Conservation (phyloP, 139 green algal species). For the Chlamydomonas sp. region DNA sequence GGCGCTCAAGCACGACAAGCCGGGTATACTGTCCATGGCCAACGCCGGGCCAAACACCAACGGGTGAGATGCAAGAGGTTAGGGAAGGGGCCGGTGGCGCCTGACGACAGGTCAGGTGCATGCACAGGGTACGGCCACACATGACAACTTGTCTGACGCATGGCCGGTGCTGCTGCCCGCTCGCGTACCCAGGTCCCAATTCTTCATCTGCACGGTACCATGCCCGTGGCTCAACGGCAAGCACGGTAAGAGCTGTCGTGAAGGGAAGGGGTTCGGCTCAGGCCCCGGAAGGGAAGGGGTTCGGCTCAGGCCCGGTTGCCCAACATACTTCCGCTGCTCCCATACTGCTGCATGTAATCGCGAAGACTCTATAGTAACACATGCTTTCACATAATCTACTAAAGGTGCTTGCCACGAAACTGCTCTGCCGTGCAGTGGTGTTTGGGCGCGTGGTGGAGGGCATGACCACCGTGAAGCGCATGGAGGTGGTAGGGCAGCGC, state of each 20-base stretch:
- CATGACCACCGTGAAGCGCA: constrained; percentile 78
- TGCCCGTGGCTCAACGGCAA: constrained; percentile 85
- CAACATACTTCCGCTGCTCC: no score
- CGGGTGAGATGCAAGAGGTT: constrained; percentile 37
- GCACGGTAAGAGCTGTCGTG: constrained; percentile 65
- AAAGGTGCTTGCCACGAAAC: not conserved
- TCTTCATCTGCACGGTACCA: constrained; percentile 82
- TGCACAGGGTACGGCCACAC: not conserved
- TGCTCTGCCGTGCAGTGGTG: constrained; percentile 68
- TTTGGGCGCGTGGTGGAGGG: constrained; percentile 91
- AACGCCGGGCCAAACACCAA: constrained; percentile 82
- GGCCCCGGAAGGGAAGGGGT: no score
- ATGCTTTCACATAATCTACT: not conserved
- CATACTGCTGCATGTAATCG: no score
- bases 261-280: not conserved
- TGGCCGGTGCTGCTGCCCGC: not conserved
- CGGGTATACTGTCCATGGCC: constrained; percentile 76
- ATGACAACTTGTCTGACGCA: not conserved
- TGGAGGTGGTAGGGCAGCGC: constrained; percentile 75
- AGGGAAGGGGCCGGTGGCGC: no score
- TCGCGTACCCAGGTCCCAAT: constrained; percentile 42
- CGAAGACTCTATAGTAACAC: no score
- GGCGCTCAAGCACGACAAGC: constrained; percentile 82
- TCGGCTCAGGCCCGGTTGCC: no score
- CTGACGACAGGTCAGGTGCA: no score